Conservation (phyloP, 2,329 filamentous ascomycete genomes). For the Nemania diffusa region DNA sequence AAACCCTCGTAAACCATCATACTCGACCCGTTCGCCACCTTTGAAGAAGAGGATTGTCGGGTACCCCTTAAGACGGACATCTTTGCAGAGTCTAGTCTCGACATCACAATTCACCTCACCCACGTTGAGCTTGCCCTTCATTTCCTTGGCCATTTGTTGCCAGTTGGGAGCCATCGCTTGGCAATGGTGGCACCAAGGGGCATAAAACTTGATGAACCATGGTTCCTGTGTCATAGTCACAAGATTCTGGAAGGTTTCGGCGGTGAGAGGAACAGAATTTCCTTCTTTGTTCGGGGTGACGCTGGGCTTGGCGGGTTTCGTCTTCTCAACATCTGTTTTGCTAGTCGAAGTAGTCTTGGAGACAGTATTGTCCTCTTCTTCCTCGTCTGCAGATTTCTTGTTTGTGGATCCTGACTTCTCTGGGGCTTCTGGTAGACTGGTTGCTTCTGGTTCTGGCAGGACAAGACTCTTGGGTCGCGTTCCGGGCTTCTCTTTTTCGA, state of each 20-base stretch:
- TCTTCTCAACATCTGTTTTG: slow-evolving; percentile 34
- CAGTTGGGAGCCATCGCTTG: slow-evolving; percentile 91
- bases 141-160: slow-evolving; percentile 88
- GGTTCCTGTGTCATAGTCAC: slow-evolving; percentile 90
- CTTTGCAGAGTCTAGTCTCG: slow-evolving; percentile 90
- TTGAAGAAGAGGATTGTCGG: slow-evolving; percentile 95
- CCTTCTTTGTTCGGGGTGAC: slow-evolving; percentile 78
- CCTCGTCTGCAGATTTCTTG: slow-evolving; percentile 41
- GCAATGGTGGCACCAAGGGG: slow-evolving; percentile 96
- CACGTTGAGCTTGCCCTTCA: slow-evolving; percentile 89
- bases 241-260: slow-evolving; percentile 84
- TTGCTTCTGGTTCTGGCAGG: slow-evolving; percentile 77
- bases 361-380: slow-evolving; percentile 35
- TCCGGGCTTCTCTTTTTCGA: slow-evolving; percentile 84
- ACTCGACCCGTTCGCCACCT: slow-evolving; percentile 90
- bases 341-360: slow-evolving; percentile 39
- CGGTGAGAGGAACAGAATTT: slow-evolving; percentile 77
- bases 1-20: slow-evolving; percentile 88
- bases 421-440: slow-evolving; percentile 52
- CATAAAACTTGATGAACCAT: slow-evolving; percentile 99
- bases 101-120: slow-evolving; percentile 96
- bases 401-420: slow-evolving; percentile 44
- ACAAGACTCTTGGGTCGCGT: slow-evolving; percentile 75
- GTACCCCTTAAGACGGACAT: slow-evolving; percentile 80
- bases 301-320: slow-evolving; percentile 63